These are phyloP conservation scores for Leptomonas seymouri DNA, from an alignment of 208 protist species.

Conservation along the genomic window DNA sequence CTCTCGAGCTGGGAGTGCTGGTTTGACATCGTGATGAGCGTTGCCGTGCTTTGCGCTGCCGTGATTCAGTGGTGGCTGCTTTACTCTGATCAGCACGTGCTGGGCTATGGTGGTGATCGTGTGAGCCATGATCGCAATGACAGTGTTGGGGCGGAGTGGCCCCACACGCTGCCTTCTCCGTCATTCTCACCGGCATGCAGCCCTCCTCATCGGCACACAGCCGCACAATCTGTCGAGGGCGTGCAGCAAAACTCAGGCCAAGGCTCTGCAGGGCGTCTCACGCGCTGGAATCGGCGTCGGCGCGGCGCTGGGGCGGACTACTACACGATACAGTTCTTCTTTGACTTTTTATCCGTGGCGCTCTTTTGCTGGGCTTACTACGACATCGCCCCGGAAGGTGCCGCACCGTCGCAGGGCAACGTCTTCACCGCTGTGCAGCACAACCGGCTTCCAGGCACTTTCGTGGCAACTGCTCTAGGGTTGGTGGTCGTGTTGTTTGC, in stretches of 20 bases:
- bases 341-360: constrained; percentile 40
- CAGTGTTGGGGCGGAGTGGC: not conserved
- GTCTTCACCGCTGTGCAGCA: constrained; percentile 63
- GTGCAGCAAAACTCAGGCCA: not conserved
- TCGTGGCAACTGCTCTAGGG: constrained; percentile 64
- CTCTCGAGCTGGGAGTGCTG: constrained; percentile 3
- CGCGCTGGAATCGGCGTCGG: constrained; percentile 28
- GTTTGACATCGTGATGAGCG: constrained; percentile 24
- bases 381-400: constrained; percentile 34
- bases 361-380: constrained; percentile 65
- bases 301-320: constrained; percentile 61
- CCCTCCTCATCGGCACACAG: not conserved
- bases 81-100: constrained; percentile 18
- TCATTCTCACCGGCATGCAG: not conserved
- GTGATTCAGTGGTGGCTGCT: constrained; percentile 24
- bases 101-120: not conserved
- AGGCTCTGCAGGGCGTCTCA: not conserved
- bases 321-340: constrained; percentile 54
- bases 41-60: constrained; percentile 9
- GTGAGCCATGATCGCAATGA: not conserved
- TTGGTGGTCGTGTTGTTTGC: constrained; percentile 53
- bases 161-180: not conserved
- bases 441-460: constrained; percentile 65
- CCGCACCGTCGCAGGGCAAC: constrained; percentile 35
- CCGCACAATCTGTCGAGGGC: not conserved